Percentiles rank a stretch among this genome's conserved stretches.
Conservation (phyloP, 2,329 filamentous ascomycete species). For the Xylaria sp. region DNA sequence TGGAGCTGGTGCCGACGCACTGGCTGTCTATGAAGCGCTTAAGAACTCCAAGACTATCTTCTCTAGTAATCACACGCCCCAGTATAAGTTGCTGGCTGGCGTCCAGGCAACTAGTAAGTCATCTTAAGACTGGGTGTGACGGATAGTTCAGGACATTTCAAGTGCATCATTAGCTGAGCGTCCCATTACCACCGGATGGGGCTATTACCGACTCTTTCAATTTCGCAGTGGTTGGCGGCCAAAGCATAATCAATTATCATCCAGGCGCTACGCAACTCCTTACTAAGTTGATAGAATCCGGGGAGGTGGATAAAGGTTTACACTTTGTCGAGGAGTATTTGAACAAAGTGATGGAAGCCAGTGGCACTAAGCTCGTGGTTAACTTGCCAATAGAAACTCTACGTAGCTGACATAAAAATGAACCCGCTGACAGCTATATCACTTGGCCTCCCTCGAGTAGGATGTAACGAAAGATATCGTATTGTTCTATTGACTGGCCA, state of each 20-base stretch:
- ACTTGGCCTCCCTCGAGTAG: no score
- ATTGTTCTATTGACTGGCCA: no score
- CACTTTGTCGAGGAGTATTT: neutral
- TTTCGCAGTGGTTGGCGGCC: constrained; percentile 14
- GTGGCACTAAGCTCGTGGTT: constrained; percentile 12
- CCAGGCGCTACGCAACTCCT: neutral
- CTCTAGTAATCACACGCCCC: constrained; percentile 5
- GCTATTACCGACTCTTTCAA: constrained; percentile 6
- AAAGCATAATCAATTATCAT: neutral
- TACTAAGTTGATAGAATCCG: constrained; percentile 2
- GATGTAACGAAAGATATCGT: no score
- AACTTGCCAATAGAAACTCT: neutral
- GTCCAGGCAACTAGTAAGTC: constrained; percentile 11
- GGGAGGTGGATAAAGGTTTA: constrained; percentile 6
- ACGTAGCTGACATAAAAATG: no score
- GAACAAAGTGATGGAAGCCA: constrained; percentile 12
- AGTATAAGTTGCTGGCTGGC: constrained; percentile 4
- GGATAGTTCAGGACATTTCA: neutral
- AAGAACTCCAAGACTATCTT: constrained; percentile 6
- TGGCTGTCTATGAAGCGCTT: constrained; percentile 15
- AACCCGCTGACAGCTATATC: no score
- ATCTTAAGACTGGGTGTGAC: neutral
- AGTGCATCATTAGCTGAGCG: no score
- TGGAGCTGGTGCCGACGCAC: neutral
- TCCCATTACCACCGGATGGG: neutral